Evolutionary conservation across 257 asterid species (phyloP), one percentile per base, ranked within the genome.

Genomic region (Petunia axillaris): DNA sequence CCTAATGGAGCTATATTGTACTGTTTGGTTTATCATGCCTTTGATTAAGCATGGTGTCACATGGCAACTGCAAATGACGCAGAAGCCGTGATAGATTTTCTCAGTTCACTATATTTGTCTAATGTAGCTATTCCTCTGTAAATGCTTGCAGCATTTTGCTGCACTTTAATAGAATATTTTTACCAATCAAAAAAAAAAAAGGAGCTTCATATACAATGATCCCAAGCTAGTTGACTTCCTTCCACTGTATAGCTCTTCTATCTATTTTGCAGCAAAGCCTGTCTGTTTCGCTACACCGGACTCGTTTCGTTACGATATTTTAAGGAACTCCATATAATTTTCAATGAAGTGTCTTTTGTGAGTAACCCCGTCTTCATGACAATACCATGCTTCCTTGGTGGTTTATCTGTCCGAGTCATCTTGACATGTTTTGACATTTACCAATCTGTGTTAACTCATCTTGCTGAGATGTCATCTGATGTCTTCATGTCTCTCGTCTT

Each of bases 21-120:
- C 41, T 9, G 40, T 70, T 70, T 46, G 77, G 59, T 70, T 70
- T 55, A 70, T 70, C 16, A 46, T 70, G 46, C 10, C 77, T 70
- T 50, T 3, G 1, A 68, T 44, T 8, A 8, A 68, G 44, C 43
- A 46, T 16, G 25, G 25, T 25, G 25, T 25, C 25, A 25, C 25
- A 25, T 25, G 25, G 25, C 25, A 25, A 25, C 25, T 25, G 0
- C 25, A 25, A 25, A 25, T 25, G 25, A 25, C 25, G 25, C 25
- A 25, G 25, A 25, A 25, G 25, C 25, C 25, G 25, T 25, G 25
- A 25, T 25, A 25, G 25, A 25, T 25, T 25, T 25, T 25, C 25
- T 25, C 25, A 25, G 25, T 25, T 25, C 25, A 25, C 25, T 25
- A 25, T 25, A 25, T 25, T 25, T 25, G 25, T 25, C 25, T 25